phyloP scores from a whole-genome alignment of 2,329 filamentous ascomycete species.

The Fusarium sp. region DNA sequence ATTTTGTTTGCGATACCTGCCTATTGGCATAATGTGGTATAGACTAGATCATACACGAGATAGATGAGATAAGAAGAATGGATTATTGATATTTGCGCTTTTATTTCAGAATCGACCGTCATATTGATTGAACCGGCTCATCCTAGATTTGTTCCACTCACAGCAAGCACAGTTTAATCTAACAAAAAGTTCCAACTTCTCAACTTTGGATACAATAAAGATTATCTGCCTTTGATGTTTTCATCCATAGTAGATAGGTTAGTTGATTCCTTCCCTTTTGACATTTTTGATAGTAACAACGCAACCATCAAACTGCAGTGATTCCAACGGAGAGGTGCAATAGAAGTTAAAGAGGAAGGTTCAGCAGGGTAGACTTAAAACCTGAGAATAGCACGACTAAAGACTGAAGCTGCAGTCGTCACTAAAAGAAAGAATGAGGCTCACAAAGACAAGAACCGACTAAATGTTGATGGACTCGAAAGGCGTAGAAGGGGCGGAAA shows the following conservation, averaged over 20 bases:
- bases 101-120: background rate
- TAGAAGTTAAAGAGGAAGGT: background rate
- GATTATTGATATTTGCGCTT: background rate
- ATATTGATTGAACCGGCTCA: background rate
- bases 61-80: conserved; percentile 3
- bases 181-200: background rate
- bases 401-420: background rate
- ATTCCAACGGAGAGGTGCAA: background rate
- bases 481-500: too few species aligned
- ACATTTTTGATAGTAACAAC: background rate
- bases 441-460: background rate
- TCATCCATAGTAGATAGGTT: too few species aligned
- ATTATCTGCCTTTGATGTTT: too few species aligned
- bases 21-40: conserved; percentile 15
- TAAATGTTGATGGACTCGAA: background rate
- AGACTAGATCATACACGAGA: conserved; percentile 9
- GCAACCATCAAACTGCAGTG: background rate
- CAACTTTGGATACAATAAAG: background rate
- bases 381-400: accelerated
- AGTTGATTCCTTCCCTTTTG: too few species aligned
- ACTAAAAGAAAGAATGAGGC: accelerated
- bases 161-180: background rate
- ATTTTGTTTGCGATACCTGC: conserved; percentile 20
- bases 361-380: background rate
- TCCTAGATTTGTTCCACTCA: background rate